phyloP scores from a whole-genome alignment of 768 basidiomycete genomes.

The Boletus pseudo-olivaceus region DNA sequence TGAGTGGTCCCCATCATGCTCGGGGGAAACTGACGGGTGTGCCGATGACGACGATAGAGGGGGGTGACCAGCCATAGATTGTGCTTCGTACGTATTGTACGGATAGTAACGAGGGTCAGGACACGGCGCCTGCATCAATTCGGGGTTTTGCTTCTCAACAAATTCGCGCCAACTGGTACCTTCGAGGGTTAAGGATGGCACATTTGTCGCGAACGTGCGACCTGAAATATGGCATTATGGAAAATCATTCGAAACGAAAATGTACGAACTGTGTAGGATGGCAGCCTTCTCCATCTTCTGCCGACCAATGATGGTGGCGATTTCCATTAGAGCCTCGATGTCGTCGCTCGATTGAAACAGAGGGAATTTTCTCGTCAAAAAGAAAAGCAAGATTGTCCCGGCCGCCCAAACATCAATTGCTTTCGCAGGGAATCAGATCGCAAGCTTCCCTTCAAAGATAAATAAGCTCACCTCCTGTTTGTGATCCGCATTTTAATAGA shows the following conservation, averaged over 20 bases:
- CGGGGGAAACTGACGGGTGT: constrained; percentile 21
- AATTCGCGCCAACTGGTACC: constrained; percentile 72
- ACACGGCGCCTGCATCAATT: constrained; percentile 49
- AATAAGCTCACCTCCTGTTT: constrained; percentile 74
- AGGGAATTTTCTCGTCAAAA: constrained; percentile 89
- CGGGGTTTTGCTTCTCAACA: constrained; percentile 75
- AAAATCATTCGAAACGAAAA: background rate
- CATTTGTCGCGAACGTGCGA: constrained; percentile 86
- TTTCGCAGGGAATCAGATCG: constrained; percentile 32
- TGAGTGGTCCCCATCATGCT: constrained; percentile 11
- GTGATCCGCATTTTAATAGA: constrained; percentile 88
- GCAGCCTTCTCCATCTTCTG: constrained; percentile 82
- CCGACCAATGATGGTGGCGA: constrained; percentile 81
- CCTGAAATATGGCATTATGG: constrained; percentile 43
- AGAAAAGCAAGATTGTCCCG: constrained; percentile 89
- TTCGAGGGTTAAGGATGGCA: constrained; percentile 68
- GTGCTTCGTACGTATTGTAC: constrained; percentile 35
- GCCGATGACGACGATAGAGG: constrained; percentile 37
- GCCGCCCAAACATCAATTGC: constrained; percentile 97
- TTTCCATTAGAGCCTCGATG: constrained; percentile 93
- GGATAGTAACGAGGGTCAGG: constrained; percentile 56
- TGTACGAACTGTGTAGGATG: constrained; percentile 76
- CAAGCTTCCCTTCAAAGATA: background rate
- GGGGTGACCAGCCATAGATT: constrained; percentile 16
- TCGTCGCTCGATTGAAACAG: constrained; percentile 93